Conservation (phyloP, 805 yeast genomes). For the Wickerhamomyces canadensis region DNA sequence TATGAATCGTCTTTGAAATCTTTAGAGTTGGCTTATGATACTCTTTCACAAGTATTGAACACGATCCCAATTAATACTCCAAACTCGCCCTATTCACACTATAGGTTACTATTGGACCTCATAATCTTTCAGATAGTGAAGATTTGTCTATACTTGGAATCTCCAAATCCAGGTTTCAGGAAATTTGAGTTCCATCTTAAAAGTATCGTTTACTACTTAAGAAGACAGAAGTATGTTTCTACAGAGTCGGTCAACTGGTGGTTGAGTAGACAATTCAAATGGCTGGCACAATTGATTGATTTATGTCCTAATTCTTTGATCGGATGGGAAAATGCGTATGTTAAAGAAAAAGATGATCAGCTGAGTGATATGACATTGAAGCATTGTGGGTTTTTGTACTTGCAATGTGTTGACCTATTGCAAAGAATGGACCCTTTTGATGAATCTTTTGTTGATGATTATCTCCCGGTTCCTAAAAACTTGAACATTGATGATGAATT, state of each 20-base stretch:
- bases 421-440: conserved; percentile 19
- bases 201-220: conserved; percentile 34
- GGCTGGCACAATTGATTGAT: conserved; percentile 56
- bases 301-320: conserved; percentile 38
- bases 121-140: conserved; percentile 59
- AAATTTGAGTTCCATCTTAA: conserved; percentile 62
- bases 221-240: conserved; percentile 27
- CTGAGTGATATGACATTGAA: conserved; percentile 31
- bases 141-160: conserved; percentile 52
- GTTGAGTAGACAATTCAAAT: conserved; percentile 57
- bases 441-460: conserved; percentile 2
- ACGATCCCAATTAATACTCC: conserved; percentile 18
- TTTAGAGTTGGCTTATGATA: conserved; percentile 50
- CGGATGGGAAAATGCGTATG: conserved; percentile 34
- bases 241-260: conserved; percentile 35
- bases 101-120: conserved; percentile 48
- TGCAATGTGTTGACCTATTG: conserved; percentile 32
- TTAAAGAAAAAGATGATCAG: conserved; percentile 16
- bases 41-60: conserved; percentile 36
- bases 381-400: conserved; percentile 37
- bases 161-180: conserved; percentile 51
- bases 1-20: conserved; percentile 43
- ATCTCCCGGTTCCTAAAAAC: neutral
- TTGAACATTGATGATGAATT: conserved; percentile 11
- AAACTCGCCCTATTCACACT: conserved; percentile 36